Conservation (phyloP, 1,284 basidiomycete species). For the Lentinula novae-zelandiae region DNA sequence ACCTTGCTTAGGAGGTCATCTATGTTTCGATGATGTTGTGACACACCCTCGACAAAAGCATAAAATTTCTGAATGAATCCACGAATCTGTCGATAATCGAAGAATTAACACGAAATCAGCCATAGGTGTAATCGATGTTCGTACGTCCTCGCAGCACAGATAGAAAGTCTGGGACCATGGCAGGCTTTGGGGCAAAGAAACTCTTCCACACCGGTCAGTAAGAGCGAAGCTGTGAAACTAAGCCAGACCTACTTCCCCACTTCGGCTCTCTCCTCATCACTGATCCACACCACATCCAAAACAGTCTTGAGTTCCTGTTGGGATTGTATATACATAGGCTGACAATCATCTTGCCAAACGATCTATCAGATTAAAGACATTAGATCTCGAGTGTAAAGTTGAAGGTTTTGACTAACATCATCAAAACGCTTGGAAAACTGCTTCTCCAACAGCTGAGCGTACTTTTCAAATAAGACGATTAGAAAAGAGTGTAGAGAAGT, state of each 20-base stretch:
- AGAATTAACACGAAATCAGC: neutral
- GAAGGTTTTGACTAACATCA: slow-evolving; percentile 44
- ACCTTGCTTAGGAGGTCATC: slow-evolving; percentile 92
- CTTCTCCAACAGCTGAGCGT: slow-evolving; percentile 78
- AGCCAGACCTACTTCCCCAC: slow-evolving; percentile 52
- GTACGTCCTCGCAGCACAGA: slow-evolving; percentile 88
- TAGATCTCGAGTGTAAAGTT: neutral
- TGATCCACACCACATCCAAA: slow-evolving; percentile 84
- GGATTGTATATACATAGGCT: slow-evolving; percentile 85
- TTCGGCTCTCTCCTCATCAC: slow-evolving; percentile 59
- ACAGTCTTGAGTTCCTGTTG: slow-evolving; percentile 73
- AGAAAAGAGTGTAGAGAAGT: slow-evolving; percentile 82
- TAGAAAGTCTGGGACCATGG: slow-evolving; percentile 97
- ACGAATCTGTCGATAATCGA: slow-evolving; percentile 57
- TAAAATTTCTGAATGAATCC: slow-evolving; percentile 96
- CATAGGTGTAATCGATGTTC: slow-evolving; percentile 18
- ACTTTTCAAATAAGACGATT: slow-evolving; percentile 87
- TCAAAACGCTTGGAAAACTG: slow-evolving; percentile 86
- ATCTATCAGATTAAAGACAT: slow-evolving; percentile 49
- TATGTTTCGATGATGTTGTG: slow-evolving; percentile 88
- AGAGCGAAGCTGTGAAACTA: slow-evolving; percentile 1
- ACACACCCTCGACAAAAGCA: slow-evolving; percentile 92
- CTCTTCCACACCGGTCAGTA: slow-evolving; percentile 36
- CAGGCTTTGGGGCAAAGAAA: slow-evolving; percentile 69
- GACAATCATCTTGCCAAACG: slow-evolving; percentile 85